Conservation (phyloP, 1,284 basidiomycete species). For the Pascua guehoae region DNA sequence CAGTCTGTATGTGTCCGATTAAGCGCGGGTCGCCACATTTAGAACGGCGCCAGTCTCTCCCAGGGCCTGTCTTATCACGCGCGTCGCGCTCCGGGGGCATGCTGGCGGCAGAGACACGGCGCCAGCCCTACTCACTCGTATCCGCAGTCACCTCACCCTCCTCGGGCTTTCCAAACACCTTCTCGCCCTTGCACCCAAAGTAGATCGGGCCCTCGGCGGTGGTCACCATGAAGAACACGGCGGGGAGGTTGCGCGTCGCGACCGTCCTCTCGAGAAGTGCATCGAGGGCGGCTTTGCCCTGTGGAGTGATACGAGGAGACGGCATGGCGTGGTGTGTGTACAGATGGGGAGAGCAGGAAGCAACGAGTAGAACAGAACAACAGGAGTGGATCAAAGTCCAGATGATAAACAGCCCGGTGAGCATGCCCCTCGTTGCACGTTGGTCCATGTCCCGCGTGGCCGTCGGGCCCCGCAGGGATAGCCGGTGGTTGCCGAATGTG, state of each 20-base stretch:
- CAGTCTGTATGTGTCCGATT: background rate
- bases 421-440: too few species aligned
- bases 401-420: too few species aligned
- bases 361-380: too few species aligned
- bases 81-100: too few species aligned
- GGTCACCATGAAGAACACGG: slow-evolving; percentile 29
- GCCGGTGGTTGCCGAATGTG: too few species aligned
- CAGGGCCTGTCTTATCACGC: too few species aligned
- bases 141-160: slow-evolving; percentile 2
- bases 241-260: slow-evolving; percentile 21
- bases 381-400: too few species aligned
- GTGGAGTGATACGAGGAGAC: background rate
- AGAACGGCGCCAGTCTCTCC: background rate
- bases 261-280: slow-evolving; percentile 21
- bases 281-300: slow-evolving; percentile 20
- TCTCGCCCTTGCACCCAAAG: slow-evolving; percentile 26
- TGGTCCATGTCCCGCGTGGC: too few species aligned
- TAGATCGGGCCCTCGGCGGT: slow-evolving; percentile 30
- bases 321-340: too few species aligned
- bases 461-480: too few species aligned
- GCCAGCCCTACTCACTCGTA: background rate
- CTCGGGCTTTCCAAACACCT: slow-evolving; percentile 22
- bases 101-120: background rate
- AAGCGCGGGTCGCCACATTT: too few species aligned
- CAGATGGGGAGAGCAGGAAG: too few species aligned